These are phyloP conservation scores for Chaetomiaceae sp. DNA, from an alignment of 2,329 filamentous ascomycete species.

Conservation along the genomic window DNA sequence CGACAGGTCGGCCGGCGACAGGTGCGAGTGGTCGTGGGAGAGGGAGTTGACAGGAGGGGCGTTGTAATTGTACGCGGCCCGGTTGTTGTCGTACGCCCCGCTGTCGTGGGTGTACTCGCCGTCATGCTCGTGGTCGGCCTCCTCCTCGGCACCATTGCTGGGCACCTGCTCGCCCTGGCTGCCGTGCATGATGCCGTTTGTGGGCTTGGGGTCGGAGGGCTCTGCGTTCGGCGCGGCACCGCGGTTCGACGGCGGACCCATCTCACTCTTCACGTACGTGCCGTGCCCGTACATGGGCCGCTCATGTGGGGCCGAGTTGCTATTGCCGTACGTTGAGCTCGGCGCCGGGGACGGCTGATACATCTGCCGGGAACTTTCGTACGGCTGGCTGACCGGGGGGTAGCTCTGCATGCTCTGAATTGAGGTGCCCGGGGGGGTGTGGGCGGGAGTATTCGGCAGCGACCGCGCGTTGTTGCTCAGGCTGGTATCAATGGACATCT, in stretches of 20 bases:
- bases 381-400: constrained; percentile 59
- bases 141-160: constrained; percentile 57
- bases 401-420: constrained; percentile 78
- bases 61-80: constrained; percentile 72
- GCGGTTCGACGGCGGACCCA: constrained; percentile 71
- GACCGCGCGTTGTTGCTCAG: constrained; percentile 75
- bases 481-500: constrained; percentile 74
- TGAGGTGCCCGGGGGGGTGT: constrained; percentile 73
- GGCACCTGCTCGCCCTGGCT: constrained; percentile 46
- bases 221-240: constrained; percentile 53
- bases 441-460: constrained; percentile 85
- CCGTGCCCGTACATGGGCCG: constrained; percentile 61
- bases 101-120: constrained; percentile 84
- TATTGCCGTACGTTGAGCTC: constrained; percentile 64
- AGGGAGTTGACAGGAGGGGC: constrained; percentile 60
- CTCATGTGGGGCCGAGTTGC: constrained; percentile 53
- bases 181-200: constrained; percentile 60
- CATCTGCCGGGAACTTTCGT: constrained; percentile 71
- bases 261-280: constrained; percentile 75
- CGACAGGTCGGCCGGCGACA: constrained; percentile 70
- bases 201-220: constrained; percentile 54
- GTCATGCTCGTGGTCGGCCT: constrained; percentile 66
- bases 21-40: constrained; percentile 65
- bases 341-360: constrained; percentile 67
- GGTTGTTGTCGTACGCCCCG: constrained; percentile 65